A percentile compares a stretch with the other conserved stretches of the same genome.
Conservation (phyloP, 352 stramenopile genomes). For the Phytophthora citricola region DNA sequence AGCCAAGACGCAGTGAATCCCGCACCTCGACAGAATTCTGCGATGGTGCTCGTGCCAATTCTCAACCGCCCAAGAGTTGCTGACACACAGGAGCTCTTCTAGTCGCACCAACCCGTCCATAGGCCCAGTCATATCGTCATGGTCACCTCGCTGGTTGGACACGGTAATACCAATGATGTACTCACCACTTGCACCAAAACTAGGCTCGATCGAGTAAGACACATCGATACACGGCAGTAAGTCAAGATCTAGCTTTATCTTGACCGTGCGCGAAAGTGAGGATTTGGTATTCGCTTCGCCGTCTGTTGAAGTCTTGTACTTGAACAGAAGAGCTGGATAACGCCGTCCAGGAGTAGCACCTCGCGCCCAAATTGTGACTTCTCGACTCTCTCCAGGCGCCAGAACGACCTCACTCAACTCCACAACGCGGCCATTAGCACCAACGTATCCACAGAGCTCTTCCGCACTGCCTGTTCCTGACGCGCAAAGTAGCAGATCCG, state of each 20-base stretch:
- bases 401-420: conserved; percentile 62
- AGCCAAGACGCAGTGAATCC: conserved; percentile 55
- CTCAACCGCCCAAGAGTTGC: conserved; percentile 66
- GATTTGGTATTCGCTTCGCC: conserved; percentile 20
- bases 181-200: conserved; percentile 63
- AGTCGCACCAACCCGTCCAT: conserved; percentile 50
- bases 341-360: conserved; percentile 47
- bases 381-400: conserved; percentile 53
- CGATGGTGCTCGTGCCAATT: conserved; percentile 35
- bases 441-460: conserved; percentile 60
- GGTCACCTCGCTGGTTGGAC: conserved; percentile 55
- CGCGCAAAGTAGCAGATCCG: conserved; percentile 65
- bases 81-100: conserved; percentile 68
- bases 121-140: conserved; percentile 22
- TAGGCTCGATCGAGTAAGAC: conserved; percentile 73
- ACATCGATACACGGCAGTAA: conserved; percentile 68
- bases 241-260: conserved; percentile 67
- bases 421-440: conserved; percentile 68
- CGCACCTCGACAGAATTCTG: conserved; percentile 16
- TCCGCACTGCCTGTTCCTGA: conserved; percentile 33
- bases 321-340: conserved; percentile 68
- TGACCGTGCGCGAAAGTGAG: conserved; percentile 45
- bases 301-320: conserved; percentile 52
- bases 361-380: conserved; percentile 64
- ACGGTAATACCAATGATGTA: conserved; percentile 82